Conservation (phyloP, 306 rosid genomes). For the Fragaria nilgerrensis region DNA sequence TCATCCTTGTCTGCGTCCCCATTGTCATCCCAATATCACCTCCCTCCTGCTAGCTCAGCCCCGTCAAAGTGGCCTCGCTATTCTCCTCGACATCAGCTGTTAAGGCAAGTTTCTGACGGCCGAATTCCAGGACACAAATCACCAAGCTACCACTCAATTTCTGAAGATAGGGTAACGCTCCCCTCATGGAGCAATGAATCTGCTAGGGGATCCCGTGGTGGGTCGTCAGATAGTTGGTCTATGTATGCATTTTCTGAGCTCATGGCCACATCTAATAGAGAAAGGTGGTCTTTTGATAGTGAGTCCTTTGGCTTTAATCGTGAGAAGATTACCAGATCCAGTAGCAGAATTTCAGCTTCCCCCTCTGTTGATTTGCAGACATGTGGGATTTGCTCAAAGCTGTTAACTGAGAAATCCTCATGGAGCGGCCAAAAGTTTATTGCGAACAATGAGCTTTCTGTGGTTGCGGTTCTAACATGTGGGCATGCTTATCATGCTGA, state of each 20-base stretch:
- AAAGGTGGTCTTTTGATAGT: slow-evolving; percentile 81
- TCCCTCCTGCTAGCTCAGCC: slow-evolving; percentile 55
- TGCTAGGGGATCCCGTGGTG: slow-evolving; percentile 50
- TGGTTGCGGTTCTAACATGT: slow-evolving; percentile 77
- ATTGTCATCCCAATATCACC: slow-evolving; percentile 51
- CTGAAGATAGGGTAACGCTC: slow-evolving; percentile 61
- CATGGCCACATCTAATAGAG: slow-evolving; percentile 64
- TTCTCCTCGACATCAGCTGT: slow-evolving; percentile 65
- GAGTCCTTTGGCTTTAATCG: slow-evolving; percentile 66
- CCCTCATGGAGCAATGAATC: slow-evolving; percentile 68
- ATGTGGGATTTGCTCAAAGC: slow-evolving; percentile 51
- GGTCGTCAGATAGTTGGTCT: slow-evolving; percentile 88
- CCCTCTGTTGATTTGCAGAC: slow-evolving; percentile 55
- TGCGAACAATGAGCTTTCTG: slow-evolving; percentile 38
- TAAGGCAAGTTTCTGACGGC: slow-evolving; percentile 58
- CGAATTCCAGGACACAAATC: slow-evolving; percentile 57
- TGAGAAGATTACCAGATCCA: slow-evolving; percentile 58
- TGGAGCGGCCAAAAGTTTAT: slow-evolving; percentile 50
- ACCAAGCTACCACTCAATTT: slow-evolving; percentile 43
- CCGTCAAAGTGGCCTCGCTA: slow-evolving; percentile 43
- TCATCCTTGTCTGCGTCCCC: slow-evolving; percentile 64
- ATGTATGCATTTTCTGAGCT: slow-evolving; percentile 76
- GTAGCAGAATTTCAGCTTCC: slow-evolving; percentile 51
- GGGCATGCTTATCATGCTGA: slow-evolving; percentile 91
- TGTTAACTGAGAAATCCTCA: slow-evolving; percentile 39